Conservation (phyloP, 345 rosid genomes). For the Citrus glauca region DNA sequence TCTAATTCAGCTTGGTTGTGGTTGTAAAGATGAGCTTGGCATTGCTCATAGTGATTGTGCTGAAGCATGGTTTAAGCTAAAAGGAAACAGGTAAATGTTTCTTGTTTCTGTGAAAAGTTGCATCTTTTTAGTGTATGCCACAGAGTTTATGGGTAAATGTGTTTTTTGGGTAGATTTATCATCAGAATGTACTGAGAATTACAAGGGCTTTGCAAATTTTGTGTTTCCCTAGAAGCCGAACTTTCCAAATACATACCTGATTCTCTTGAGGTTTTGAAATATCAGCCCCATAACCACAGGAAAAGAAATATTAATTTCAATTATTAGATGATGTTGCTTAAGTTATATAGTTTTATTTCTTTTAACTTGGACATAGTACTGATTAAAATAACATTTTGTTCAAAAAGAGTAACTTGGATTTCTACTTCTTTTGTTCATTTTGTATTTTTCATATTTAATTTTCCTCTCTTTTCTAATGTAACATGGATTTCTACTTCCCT, state of each 20-base stretch:
- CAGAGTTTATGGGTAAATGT: not conserved
- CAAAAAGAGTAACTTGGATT: not conserved
- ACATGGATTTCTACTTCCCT: not conserved
- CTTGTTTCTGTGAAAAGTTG: not conserved
- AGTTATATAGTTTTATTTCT: not conserved
- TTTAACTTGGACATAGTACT: not conserved
- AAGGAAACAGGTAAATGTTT: slow-evolving; percentile 73
- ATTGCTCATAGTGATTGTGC: slow-evolving; percentile 79
- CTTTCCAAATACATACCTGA: not conserved
- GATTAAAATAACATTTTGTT: not conserved
- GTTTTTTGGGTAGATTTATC: not conserved
- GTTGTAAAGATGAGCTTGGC: slow-evolving; percentile 89
- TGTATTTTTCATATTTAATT: not conserved
- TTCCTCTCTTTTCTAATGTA: not conserved
- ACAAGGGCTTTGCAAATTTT: not conserved
- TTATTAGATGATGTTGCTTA: not conserved
- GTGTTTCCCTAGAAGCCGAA: not conserved
- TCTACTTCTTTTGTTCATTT: not conserved
- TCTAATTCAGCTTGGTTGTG: slow-evolving; percentile 79
- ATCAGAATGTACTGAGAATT: not conserved
- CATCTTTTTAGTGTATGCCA: not conserved
- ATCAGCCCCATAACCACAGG: too few species aligned
- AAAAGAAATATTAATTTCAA: not conserved
- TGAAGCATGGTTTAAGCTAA: slow-evolving; percentile 88
- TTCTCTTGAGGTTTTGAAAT: not conserved